Conservation (phyloP, 169 alveolate species). For the Amoebophrya sp. region DNA sequence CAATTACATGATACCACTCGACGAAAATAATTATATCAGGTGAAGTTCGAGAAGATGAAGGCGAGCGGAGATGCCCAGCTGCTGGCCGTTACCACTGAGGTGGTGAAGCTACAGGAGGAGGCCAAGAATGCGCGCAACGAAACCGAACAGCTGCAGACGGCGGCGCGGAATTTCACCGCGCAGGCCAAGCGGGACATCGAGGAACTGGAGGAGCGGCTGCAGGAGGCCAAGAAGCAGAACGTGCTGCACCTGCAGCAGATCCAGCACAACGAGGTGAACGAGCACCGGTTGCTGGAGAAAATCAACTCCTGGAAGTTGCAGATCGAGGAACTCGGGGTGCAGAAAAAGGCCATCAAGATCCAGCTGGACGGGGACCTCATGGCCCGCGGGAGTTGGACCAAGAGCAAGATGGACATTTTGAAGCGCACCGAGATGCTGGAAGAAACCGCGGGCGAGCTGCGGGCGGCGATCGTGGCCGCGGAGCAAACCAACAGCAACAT, state of each 20-base stretch:
- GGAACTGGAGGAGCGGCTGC: slow-evolving; percentile 25
- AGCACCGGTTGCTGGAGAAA: background rate
- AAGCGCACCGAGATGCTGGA: background rate
- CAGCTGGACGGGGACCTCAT: background rate
- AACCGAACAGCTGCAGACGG: background rate
- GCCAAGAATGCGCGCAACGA: background rate
- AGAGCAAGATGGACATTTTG: background rate
- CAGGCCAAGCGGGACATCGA: background rate
- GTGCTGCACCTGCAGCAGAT: slow-evolving; percentile 16
- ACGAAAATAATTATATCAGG: too few species aligned
- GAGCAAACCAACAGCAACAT: background rate
- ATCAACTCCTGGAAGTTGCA: background rate
- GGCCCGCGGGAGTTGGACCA: background rate
- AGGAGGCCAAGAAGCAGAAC: slow-evolving; percentile 4
- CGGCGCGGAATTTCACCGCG: slow-evolving; percentile 8
- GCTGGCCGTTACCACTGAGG: background rate
- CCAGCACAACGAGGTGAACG: slow-evolving; percentile 22
- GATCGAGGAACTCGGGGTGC: background rate
- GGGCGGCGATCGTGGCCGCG: background rate
- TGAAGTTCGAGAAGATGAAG: slow-evolving; percentile 12
- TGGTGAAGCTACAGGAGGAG: background rate
- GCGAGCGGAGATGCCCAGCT: background rate
- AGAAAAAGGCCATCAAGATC: background rate
- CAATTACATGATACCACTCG: too few species aligned
- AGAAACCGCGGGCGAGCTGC: background rate